A percentile compares a stretch with the other conserved stretches of the same genome.
These are phyloP conservation scores for Lactarius tabidus DNA, from an alignment of 768 basidiomycete species.

Conservation along the genomic window DNA sequence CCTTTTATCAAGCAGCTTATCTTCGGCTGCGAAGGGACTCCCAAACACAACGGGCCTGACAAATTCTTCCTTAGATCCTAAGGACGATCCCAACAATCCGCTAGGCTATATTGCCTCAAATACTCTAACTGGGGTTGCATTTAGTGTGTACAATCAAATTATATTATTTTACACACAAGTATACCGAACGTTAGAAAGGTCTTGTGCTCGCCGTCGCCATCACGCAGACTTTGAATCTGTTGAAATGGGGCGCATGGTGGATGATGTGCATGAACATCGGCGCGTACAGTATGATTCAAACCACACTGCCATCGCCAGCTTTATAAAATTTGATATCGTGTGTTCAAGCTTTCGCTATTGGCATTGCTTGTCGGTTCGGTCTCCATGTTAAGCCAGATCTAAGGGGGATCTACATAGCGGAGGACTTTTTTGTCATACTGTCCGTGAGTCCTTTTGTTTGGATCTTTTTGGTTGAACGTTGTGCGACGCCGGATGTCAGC, in stretches of 20 bases:
- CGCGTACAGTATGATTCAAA: conserved; percentile 42
- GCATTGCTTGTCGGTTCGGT: conserved; percentile 53
- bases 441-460: conserved; percentile 39
- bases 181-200: conserved; percentile 5
- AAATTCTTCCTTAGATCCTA: conserved; percentile 47
- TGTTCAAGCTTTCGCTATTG: conserved; percentile 49
- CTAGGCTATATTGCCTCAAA: conserved; percentile 55
- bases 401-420: conserved; percentile 48
- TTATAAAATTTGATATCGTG: not conserved
- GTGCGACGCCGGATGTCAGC: conserved; percentile 34
- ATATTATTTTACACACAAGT: not conserved
- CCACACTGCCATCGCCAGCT: too few species aligned
- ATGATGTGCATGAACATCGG: conserved; percentile 50
- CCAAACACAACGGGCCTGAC: conserved; percentile 7
- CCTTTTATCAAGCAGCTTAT: not conserved
- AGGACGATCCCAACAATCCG: conserved; percentile 50
- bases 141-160: conserved; percentile 32
- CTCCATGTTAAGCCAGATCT: conserved; percentile 52
- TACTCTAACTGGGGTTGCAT: conserved; percentile 46
- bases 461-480: not conserved
- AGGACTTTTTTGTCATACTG: conserved; percentile 58
- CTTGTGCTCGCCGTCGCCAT: not conserved
- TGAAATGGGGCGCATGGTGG: conserved; percentile 27
- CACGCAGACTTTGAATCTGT: conserved; percentile 9
- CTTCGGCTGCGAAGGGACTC: not conserved